A percentile compares a stretch with the other conserved stretches of the same genome.
These are phyloP conservation scores for Fusarium pseudocircinatum DNA, from an alignment of 2,329 filamentous ascomycete species.

Conservation along the genomic window DNA sequence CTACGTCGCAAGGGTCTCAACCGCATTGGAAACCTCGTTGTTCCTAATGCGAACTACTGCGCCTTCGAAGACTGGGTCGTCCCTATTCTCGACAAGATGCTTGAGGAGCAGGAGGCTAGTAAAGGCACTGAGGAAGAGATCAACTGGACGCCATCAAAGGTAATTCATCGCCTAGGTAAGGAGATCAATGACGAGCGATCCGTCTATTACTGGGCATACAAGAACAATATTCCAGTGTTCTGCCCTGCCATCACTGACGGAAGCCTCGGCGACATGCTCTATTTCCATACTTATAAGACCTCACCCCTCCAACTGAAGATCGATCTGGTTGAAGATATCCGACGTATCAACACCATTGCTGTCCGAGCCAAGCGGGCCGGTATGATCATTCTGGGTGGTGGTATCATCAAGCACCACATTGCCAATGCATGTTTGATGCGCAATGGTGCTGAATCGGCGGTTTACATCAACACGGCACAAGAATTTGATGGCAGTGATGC, in stretches of 20 bases:
- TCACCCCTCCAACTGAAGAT: slow-evolving; percentile 83
- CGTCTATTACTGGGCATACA: slow-evolving; percentile 97
- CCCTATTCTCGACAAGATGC: slow-evolving; percentile 92
- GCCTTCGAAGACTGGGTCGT: slow-evolving; percentile 98
- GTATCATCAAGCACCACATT: slow-evolving; percentile 98
- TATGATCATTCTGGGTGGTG: slow-evolving; percentile 95
- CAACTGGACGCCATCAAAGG: slow-evolving; percentile 92
- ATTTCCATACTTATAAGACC: slow-evolving; percentile 95
- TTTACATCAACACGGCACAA: slow-evolving; percentile 97
- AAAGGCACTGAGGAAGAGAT: slow-evolving; percentile 75
- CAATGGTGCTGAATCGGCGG: slow-evolving; percentile 95
- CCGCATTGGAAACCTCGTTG: slow-evolving; percentile 93
- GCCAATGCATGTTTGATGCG: slow-evolving; percentile 98
- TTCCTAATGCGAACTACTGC: slow-evolving; percentile 96
- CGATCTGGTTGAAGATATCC: slow-evolving; percentile 94
- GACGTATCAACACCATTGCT: slow-evolving; percentile 90
- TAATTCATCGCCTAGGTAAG: slow-evolving; percentile 88
- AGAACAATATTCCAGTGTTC: slow-evolving; percentile 96
- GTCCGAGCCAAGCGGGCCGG: slow-evolving; percentile 88
- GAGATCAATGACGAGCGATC: slow-evolving; percentile 94
- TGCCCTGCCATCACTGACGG: slow-evolving; percentile 96
- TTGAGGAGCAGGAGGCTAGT: slow-evolving; percentile 89
- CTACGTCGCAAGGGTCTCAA: slow-evolving; percentile 90
- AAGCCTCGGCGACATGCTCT: slow-evolving; percentile 96
- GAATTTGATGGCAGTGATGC: slow-evolving; percentile 98